A percentile compares a stretch with the other conserved stretches of the same genome.
Conservation (phyloP, 2,329 filamentous ascomycete genomes). For the Colletotrichum sublineola region DNA sequence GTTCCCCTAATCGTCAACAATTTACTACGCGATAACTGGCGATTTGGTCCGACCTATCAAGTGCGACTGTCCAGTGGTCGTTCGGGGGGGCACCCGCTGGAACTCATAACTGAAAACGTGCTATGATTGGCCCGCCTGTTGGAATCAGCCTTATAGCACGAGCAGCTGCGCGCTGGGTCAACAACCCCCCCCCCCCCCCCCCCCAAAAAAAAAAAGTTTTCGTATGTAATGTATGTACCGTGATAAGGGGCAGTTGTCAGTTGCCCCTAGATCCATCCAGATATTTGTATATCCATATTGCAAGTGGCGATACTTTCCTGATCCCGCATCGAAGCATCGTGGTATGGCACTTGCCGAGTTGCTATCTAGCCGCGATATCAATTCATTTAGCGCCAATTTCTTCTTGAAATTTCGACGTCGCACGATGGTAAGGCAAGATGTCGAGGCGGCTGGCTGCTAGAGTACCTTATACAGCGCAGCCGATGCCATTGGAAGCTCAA, state of each 20-base stretch:
- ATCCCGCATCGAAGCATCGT: background rate
- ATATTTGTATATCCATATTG: background rate
- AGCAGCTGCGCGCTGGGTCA: conserved; percentile 20
- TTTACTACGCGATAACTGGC: conserved; percentile 15
- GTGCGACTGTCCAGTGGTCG: conserved; percentile 10
- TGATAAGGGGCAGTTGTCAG: background rate
- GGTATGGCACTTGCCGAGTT: background rate
- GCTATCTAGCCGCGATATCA: background rate
- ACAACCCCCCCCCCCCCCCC: background rate
- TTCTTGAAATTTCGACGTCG: background rate
- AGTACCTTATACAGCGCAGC: background rate
- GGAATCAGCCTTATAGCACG: conserved; percentile 33
- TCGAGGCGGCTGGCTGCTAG: background rate
- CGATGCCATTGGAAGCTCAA: background rate
- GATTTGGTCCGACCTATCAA: conserved; percentile 27
- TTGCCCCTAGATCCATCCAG: background rate
- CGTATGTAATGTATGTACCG: background rate
- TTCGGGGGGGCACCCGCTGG: conserved; percentile 11
- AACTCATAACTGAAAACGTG: background rate
- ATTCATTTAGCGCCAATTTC: background rate
- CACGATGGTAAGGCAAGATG: background rate
- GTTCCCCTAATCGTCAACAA: conserved; percentile 28
- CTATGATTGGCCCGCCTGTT: conserved; percentile 27
- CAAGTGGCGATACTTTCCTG: background rate
- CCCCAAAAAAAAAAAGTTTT: conserved; percentile 13